phyloP scores from a whole-genome alignment of 805 yeast genomes.

The Hyphopichia homilentoma region DNA sequence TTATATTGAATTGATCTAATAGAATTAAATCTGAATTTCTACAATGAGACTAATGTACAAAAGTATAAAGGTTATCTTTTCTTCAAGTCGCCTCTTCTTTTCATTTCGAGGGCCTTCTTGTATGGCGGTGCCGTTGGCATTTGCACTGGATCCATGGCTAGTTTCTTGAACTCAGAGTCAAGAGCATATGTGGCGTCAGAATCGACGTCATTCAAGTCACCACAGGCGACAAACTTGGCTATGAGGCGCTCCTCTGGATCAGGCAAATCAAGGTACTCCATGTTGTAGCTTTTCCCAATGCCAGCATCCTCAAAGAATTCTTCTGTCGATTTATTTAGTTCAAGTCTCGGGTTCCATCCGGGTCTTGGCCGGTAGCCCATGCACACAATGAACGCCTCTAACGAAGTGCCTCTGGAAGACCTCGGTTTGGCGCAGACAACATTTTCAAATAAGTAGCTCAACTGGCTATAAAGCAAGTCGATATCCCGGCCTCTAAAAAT shows the following conservation, averaged over 20 bases:
- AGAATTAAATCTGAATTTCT: no score
- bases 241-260: constrained; percentile 61
- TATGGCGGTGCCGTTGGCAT: constrained; percentile 97
- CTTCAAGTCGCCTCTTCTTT: constrained; percentile 57
- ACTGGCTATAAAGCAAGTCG: constrained; percentile 87
- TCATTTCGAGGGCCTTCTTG: constrained; percentile 84
- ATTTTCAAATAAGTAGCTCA: constrained; percentile 77
- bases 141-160: constrained; percentile 86
- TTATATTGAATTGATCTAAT: constrained; percentile 1
- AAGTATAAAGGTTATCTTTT: constrained; percentile 8
- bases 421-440: constrained; percentile 97
- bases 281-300: constrained; percentile 52
- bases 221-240: constrained; percentile 95
- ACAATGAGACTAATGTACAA: constrained; percentile 2
- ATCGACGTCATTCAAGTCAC: constrained; percentile 82
- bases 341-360: constrained; percentile 75
- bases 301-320: constrained; percentile 69
- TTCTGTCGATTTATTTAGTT: constrained; percentile 61
- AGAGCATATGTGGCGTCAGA: constrained; percentile 90
- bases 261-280: constrained; percentile 46
- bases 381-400: constrained; percentile 93
- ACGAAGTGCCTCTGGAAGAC: constrained; percentile 88
- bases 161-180: constrained; percentile 32
- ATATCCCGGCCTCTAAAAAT: constrained; percentile 95
- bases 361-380: constrained; percentile 78